Conservation (phyloP, 768 basidiomycete genomes). For the Amylocystis lapponica region DNA sequence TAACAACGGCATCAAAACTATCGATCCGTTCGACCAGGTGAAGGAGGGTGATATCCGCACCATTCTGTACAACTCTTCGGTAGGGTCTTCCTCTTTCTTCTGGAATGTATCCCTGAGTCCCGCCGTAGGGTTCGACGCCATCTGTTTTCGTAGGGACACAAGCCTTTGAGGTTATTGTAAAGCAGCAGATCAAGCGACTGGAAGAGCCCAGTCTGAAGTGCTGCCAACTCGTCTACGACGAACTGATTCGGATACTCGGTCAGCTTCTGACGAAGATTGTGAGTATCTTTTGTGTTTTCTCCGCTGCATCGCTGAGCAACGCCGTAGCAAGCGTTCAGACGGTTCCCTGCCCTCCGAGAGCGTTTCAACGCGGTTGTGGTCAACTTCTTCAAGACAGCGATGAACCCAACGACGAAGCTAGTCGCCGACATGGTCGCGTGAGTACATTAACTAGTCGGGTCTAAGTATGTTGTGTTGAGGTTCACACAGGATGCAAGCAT, state of each 20-base stretch:
- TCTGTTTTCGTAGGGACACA: slow-evolving; percentile 94
- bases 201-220: slow-evolving; percentile 94
- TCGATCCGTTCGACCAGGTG: slow-evolving; percentile 98
- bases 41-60: slow-evolving; percentile 98
- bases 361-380: slow-evolving; percentile 95
- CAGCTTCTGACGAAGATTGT: slow-evolving; percentile 90
- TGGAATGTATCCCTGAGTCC: background rate
- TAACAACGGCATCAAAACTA: slow-evolving; percentile 91
- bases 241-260: slow-evolving; percentile 91
- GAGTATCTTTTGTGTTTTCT: slow-evolving; percentile 21
- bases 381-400: slow-evolving; percentile 91
- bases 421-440: slow-evolving; percentile 82
- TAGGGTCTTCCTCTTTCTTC: slow-evolving; percentile 35
- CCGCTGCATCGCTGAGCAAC: too few relatives aligned
- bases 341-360: slow-evolving; percentile 94
- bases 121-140: slow-evolving; percentile 86
- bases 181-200: slow-evolving; percentile 95
- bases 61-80: slow-evolving; percentile 96
- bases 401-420: slow-evolving; percentile 93
- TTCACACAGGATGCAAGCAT: slow-evolving; percentile 83
- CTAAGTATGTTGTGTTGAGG: background rate
- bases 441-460: too few relatives aligned
- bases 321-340: slow-evolving; percentile 92
- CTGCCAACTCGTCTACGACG: slow-evolving; percentile 94
- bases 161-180: slow-evolving; percentile 98